Evolutionary conservation across 2,329 filamentous ascomycete genomes (phyloP), one percentile per base, ranked within the genome.

Genomic region (Nemania sp.): DNA sequence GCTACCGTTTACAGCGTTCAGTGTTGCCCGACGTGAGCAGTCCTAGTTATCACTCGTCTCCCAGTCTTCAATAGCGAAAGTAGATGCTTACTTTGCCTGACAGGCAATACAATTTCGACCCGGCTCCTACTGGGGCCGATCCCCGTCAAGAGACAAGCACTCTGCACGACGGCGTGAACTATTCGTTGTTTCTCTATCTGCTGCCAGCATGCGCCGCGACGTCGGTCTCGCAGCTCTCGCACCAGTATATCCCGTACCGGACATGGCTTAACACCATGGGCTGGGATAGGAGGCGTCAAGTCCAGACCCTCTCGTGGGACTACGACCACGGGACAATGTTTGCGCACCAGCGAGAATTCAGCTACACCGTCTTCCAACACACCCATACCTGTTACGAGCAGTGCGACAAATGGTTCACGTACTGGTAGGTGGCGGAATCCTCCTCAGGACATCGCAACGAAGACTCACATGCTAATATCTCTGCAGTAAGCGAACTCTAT

Each of bases 361-460:
- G 40, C 10, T 57, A 63, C n/a, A 66, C 65, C 2, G 59, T 67
- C 53, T 66, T 66, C 46, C 60, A 62, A 32, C 29, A 60, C 25
- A 67, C 65, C 20, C 65, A 67, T 48, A 67, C 65, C n/a, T 67
- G 65, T 37, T 67, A 57, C 43, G 63, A 63, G 52, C 48, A 42
- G n/a, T 67, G 65, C 39, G 48, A 55, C 18, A 29, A 42, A 5
- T 67, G 61, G 65, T 49, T 63, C 29, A 56, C 52, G 11, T 64
- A 61, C 52, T 67, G 57, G 57, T 59, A 46, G 46, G 51, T 34
- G 15, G 13, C 15, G 35, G 1, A 13, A 20, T 25, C 18, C 12
- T 10, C 35, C 2, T 25, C 29, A 5, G 13, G 34, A 42, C 9
- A 34, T 29, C 4, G 2, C 1, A 7, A 17, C 45, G n/a, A 25